Evolutionary conservation across 2,329 filamentous ascomycete species (phyloP), one percentile per base, ranked within the genome.

Genomic region (Dactylellina cionopaga): DNA sequence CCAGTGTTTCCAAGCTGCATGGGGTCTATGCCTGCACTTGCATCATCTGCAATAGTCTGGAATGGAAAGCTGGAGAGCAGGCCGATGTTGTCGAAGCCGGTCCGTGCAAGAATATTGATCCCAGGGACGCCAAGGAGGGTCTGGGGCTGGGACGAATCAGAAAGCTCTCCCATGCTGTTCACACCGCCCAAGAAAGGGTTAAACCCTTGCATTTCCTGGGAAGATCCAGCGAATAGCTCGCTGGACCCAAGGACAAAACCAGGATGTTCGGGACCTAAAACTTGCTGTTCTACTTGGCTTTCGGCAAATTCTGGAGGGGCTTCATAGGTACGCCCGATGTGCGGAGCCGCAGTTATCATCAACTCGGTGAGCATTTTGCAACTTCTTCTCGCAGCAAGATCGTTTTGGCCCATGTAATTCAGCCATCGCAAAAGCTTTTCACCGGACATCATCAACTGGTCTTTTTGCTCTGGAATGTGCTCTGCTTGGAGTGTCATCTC

Each of bases 401-500:
- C 76, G 33, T 71, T 74, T 37, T 65, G 64, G 37, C 70, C 76
- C 75, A 77, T 75, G 25, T 75, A 74, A 19, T 74, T 68, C n/a
- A 77, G 46, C 76, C 76, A 77, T 31, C 63, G 56, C 22, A 77
- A 27, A 41, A 77, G 43, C 35, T 77, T 77, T 52, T 75, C 76
- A 7, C 76, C 64, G 37, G 76, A 75, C 19, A 52, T 71, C 17
- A 76, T 64, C 13, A 77, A 59, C 1, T 74, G 74, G 25, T 76
- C 75, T 2, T 75, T 76, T 74, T 76, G 76, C 33, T 76, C 74
- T 7, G 76, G 76, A n/a, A 76, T 76, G 41, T 77, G 76, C 55
- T 77, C 76, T 10, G 75, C 76, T 37, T 75, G 74, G 17, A 72
- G 64, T 9, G 68, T 55, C 43, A 76, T 72, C 46, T 75, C 75